Evolutionary conservation across 257 asterid species (phyloP).

Genomic region (Euphrasia confusa): DNA sequence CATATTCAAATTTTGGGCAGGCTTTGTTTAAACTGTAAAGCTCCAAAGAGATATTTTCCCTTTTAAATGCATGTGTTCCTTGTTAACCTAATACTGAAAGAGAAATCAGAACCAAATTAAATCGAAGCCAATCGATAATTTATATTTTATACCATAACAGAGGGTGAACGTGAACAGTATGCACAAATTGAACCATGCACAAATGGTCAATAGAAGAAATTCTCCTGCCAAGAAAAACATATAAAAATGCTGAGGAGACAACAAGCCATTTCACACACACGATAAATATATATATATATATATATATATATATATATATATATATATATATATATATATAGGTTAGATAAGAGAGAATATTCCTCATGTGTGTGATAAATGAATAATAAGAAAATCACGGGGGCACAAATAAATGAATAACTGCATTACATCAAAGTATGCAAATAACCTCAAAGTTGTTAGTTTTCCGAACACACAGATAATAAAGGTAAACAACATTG

Average conservation of each 20-base stretch:
- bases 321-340: no score
- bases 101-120: conserved; percentile 6
- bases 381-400: conserved; percentile 6
- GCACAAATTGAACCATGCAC: conserved; percentile 85
- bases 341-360: no score
- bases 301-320: no score
- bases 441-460: neutral
- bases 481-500: conserved; percentile 15
- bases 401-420: neutral
- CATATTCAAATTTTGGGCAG: conserved; percentile 9
- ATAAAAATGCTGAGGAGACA: conserved; percentile 22
- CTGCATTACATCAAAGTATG: conserved; percentile 6
- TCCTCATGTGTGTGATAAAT: neutral
- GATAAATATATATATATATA: no score
- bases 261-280: conserved; percentile 12
- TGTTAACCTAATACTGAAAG: neutral
- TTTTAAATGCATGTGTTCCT: conserved; percentile 8
- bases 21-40: neutral
- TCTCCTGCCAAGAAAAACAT: conserved; percentile 68
- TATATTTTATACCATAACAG: conserved; percentile 51
- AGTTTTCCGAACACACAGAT: neutral
- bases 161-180: conserved; percentile 64
- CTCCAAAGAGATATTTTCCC: neutral
- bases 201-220: conserved; percentile 70
- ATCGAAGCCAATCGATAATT: conserved; percentile 2